Percentiles rank a stretch among this genome's conserved stretches.
Conservation (phyloP, 2,329 filamentous ascomycete genomes). For the Apiospora malaysiana region DNA sequence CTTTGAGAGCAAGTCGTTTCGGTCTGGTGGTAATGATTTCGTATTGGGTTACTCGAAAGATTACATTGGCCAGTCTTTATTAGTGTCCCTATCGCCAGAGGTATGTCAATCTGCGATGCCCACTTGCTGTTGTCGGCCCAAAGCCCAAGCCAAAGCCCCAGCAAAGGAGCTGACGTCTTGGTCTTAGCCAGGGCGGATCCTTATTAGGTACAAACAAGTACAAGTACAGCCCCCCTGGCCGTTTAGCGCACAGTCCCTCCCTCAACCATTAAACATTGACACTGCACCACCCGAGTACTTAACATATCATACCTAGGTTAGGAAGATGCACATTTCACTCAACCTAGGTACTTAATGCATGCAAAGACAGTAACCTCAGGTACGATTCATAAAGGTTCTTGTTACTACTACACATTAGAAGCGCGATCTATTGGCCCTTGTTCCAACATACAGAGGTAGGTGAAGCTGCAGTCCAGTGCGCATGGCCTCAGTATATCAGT, state of each 20-base stretch:
- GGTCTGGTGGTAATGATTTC: neutral
- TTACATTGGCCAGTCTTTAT: neutral
- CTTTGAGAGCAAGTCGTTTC: neutral
- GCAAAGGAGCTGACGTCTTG: slow-evolving; percentile 16
- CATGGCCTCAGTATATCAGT: neutral
- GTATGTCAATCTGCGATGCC: slow-evolving; percentile 10
- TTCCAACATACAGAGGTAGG: neutral
- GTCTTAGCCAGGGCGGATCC: slow-evolving; percentile 2
- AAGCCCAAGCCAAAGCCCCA: slow-evolving; percentile 2
- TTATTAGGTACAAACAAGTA: no score
- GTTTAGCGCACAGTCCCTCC: neutral
- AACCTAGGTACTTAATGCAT: neutral
- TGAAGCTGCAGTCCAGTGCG: neutral
- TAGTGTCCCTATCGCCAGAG: slow-evolving; percentile 10
- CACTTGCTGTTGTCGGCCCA: slow-evolving; percentile 16
- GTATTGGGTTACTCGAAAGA: neutral
- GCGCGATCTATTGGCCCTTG: neutral
- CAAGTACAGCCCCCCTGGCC: neutral
- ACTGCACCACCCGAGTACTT: neutral
- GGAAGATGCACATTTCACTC: neutral
- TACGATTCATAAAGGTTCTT: neutral
- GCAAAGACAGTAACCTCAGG: neutral
- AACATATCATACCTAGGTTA: no score
- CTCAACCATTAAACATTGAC: neutral
- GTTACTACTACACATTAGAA: neutral